These are phyloP conservation scores for Botrytis sinoallii DNA, from an alignment of 2,329 filamentous ascomycete genomes.

Conservation along the genomic window DNA sequence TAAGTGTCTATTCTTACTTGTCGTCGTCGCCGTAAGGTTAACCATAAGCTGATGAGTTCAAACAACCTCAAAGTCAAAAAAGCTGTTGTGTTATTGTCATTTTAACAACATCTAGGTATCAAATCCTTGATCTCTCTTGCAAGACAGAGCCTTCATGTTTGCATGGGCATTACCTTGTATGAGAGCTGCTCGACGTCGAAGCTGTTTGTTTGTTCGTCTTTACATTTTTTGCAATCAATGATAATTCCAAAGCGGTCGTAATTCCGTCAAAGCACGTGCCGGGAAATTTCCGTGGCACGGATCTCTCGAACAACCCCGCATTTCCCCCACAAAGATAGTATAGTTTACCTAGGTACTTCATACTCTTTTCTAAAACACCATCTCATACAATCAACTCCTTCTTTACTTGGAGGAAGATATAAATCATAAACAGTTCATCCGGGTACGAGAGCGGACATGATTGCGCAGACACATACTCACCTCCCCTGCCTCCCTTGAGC, in stretches of 20 bases:
- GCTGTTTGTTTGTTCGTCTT: background rate
- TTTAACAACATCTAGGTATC: background rate
- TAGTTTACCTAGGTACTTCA: too few species aligned
- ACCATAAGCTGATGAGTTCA: background rate
- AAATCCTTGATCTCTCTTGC: background rate
- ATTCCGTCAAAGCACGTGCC: background rate
- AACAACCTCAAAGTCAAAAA: background rate
- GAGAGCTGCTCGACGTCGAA: background rate
- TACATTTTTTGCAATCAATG: background rate
- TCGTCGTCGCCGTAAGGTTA: background rate
- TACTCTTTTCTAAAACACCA: background rate
- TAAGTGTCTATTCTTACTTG: background rate
- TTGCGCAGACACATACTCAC: background rate
- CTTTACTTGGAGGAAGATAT: too few species aligned
- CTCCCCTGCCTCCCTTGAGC: background rate
- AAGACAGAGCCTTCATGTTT: background rate
- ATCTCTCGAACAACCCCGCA: background rate
- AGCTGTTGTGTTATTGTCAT: background rate
- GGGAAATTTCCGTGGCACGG: background rate
- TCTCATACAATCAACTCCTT: background rate
- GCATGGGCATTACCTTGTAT: background rate
- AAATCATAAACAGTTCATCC: background rate
- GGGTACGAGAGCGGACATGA: background rate
- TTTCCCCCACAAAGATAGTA: background rate
- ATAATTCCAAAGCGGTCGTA: background rate